phyloP scores from a whole-genome alignment of 1,284 basidiomycete species.

The Sanghuangporus sanghuang region DNA sequence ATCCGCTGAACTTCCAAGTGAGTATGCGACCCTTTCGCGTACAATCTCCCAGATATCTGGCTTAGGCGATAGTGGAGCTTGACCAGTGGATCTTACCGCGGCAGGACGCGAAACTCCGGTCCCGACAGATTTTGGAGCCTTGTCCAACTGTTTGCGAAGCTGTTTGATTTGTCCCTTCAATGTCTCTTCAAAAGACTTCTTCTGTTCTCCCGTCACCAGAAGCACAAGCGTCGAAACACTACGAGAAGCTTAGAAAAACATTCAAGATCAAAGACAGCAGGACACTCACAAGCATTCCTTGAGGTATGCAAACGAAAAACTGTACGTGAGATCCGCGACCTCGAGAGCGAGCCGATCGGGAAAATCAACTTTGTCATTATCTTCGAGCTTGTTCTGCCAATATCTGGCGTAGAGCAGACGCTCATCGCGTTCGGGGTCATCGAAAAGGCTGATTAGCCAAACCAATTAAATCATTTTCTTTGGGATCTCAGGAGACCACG shows the following conservation, averaged over 20 bases:
- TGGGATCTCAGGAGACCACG: slow-evolving; percentile 26
- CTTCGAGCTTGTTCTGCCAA: slow-evolving; percentile 70
- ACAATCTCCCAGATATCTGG: slow-evolving; percentile 23
- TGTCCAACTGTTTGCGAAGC: slow-evolving; percentile 57
- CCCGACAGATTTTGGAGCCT: slow-evolving; percentile 19
- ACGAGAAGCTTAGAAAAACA: slow-evolving; percentile 18
- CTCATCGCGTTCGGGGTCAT: slow-evolving; percentile 57
- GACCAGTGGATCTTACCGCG: background rate
- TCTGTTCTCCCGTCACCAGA: slow-evolving; percentile 43
- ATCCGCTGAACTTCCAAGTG: background rate
- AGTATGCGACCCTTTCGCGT: background rate
- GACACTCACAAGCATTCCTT: slow-evolving; percentile 76
- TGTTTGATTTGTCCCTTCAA: slow-evolving; percentile 53
- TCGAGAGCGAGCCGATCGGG: slow-evolving; percentile 57
- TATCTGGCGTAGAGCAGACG: slow-evolving; percentile 63
- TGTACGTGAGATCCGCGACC: slow-evolving; percentile 52
- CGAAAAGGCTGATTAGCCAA: slow-evolving; percentile 29
- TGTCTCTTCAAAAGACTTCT: slow-evolving; percentile 42
- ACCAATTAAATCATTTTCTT: background rate
- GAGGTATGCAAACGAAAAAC: slow-evolving; percentile 78
- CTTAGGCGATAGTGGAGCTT: slow-evolving; percentile 14
- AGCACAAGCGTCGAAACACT: slow-evolving; percentile 62
- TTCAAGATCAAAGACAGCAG: slow-evolving; percentile 20
- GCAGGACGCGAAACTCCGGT: background rate
- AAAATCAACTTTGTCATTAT: slow-evolving; percentile 57